Evolutionary conservation across 2,329 filamentous ascomycete genomes (phyloP), one percentile per base, ranked within the genome.

Genomic region (Ophiocordyceps unilateralis): DNA sequence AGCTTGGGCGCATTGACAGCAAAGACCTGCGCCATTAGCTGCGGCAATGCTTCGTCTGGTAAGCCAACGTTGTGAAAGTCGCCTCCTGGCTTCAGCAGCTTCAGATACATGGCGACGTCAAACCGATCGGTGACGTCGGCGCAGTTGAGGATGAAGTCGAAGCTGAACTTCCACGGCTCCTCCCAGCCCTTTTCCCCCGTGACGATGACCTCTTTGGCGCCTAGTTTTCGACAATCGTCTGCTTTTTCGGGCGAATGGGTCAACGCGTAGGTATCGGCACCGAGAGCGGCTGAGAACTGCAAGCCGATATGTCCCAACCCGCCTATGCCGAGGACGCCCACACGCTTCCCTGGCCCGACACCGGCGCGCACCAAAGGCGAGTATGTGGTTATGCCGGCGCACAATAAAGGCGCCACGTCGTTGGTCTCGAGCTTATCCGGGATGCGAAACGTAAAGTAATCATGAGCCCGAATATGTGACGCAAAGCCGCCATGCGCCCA

Each of bases 361-460:
- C 74, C 75, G 30, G 82, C 76, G 23, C 78, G 70, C 41, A 70
- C 70, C 15, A 91, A 60, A 0, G 84, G 83, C 5, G 72, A 72
- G 55, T 74, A 91, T 0, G 80, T 72, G 0, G 84, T 91, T 42
- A 89, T 69, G 1, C 85, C 84, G 1, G 77, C 84, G 54, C 84
- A 89, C 23, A 89, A 68, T 65, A 91, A 76, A 1, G 83, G 83
- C 1, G 82, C 73, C 0, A 67, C 70, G 1, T 64, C 54, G 26
- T 69, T 65, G 0, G 65, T 65, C 8, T 64, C 57, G 10, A 77
- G 58, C 1, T 54, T 56, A n/a, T 74, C 70, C 0, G 72, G 73
- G 32, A 77, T 73, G 48, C 69, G 70, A 51, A 76, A 69, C 26
- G 66, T 67, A 49, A 84, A 87, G 58, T 69, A 67, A 50, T 69